Conservation (phyloP, 768 basidiomycete genomes). For the Leucogyrophana mollusca region DNA sequence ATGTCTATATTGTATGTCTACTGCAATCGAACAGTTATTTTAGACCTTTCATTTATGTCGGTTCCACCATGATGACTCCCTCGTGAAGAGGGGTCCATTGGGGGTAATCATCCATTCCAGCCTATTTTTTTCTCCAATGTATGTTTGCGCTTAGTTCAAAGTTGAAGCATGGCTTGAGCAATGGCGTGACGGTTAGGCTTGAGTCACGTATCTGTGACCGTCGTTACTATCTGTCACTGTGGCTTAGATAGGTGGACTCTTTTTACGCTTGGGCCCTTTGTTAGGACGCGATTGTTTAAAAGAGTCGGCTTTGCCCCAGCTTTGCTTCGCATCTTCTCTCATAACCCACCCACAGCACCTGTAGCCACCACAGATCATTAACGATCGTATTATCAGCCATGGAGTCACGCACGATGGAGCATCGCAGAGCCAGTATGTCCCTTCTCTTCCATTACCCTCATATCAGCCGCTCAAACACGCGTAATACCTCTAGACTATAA, state of each 20-base stretch:
- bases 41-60: background rate
- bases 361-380: constrained; percentile 9
- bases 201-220: constrained; percentile 13
- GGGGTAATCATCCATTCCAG: too few species aligned
- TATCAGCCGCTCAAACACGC: constrained; percentile 36
- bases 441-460: constrained; percentile 1
- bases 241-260: constrained; percentile 22
- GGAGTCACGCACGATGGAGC: constrained; percentile 72
- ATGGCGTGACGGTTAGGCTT: background rate
- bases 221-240: constrained; percentile 21
- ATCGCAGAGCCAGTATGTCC: constrained; percentile 66
- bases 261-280: constrained; percentile 14
- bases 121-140: too few species aligned
- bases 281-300: constrained; percentile 16
- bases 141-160: too few species aligned
- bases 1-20: constrained; percentile 7
- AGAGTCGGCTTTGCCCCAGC: background rate
- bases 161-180: too few species aligned
- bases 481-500: constrained; percentile 69
- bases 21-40: constrained; percentile 1
- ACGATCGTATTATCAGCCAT: constrained; percentile 26
- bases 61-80: too few species aligned
- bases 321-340: constrained; percentile 8
- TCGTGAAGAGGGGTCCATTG: too few species aligned
- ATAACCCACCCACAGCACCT: constrained; percentile 3